A percentile compares a stretch with the other conserved stretches of the same genome.
Evolutionary conservation across 2,329 filamentous ascomycete genomes (phyloP).

Genomic region (Penicillium sp.): DNA sequence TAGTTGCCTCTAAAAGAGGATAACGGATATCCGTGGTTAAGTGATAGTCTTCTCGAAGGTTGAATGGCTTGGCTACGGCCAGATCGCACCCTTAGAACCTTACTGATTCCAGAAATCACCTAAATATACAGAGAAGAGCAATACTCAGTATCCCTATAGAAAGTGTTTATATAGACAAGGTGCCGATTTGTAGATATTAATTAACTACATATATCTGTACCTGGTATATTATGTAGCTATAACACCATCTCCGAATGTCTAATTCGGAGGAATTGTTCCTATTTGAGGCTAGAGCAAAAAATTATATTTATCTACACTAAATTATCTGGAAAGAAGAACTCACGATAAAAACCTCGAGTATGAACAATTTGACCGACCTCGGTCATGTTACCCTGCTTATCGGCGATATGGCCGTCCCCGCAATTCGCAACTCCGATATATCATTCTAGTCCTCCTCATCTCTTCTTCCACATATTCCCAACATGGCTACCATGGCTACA

Average conservation of each 20-base stretch:
- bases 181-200: too few relatives aligned
- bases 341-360: neutral
- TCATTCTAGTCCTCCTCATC: conserved; percentile 2
- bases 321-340: neutral
- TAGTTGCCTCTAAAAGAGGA: too few relatives aligned
- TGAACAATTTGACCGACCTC: neutral
- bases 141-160: too few relatives aligned
- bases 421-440: conserved; percentile 6
- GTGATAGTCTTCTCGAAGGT: too few relatives aligned
- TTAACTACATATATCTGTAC: too few relatives aligned
- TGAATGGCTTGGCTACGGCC: too few relatives aligned
- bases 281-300: too few relatives aligned
- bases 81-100: too few relatives aligned
- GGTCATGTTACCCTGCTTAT: conserved; percentile 5
- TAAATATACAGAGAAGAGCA: too few relatives aligned
- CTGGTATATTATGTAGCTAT: neutral
- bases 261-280: neutral
- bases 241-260: neutral
- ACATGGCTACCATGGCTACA: conserved; percentile 37
- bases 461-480: conserved; percentile 1
- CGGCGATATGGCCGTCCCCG: conserved; percentile 8
- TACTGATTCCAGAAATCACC: too few relatives aligned
- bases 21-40: too few relatives aligned
- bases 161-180: too few relatives aligned
- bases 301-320: neutral